Percentiles rank a stretch among this genome's conserved stretches.
phyloP scores from a whole-genome alignment of 768 basidiomycete species.

The Leucocoprinus sp. region DNA sequence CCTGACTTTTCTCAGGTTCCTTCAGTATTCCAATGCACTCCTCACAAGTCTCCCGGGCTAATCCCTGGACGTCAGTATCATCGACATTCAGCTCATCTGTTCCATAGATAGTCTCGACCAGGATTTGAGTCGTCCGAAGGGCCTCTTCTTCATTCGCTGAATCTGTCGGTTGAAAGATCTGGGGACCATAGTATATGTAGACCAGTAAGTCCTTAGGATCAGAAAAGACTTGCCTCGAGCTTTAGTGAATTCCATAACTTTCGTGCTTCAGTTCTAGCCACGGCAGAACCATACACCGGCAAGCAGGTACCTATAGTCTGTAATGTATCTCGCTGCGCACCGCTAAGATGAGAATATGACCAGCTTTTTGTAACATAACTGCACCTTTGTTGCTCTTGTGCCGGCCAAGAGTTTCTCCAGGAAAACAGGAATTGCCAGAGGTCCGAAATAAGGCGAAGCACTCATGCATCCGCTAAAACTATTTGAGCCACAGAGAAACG shows the following conservation, averaged over 20 bases:
- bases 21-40: conserved; percentile 75
- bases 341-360: not conserved
- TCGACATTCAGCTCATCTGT: conserved; percentile 31
- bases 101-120: conserved; percentile 70
- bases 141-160: conserved; percentile 64
- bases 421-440: conserved; percentile 79
- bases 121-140: conserved; percentile 56
- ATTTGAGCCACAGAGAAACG: conserved; percentile 4
- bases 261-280: conserved; percentile 52
- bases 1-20: conserved; percentile 92
- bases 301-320: conserved; percentile 70
- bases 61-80: conserved; percentile 37
- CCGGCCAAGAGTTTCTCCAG: conserved; percentile 86
- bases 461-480: conserved; percentile 54
- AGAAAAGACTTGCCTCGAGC: conserved; percentile 64
- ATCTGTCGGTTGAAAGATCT: conserved; percentile 95
- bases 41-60: conserved; percentile 68
- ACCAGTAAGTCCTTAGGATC: not conserved
- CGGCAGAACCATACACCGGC: conserved; percentile 70
- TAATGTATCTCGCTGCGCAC: conserved; percentile 78
- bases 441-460: conserved; percentile 77
- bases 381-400: conserved; percentile 75
- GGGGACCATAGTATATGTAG: conserved; percentile 1
- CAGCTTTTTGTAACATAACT: not conserved
- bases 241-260: conserved; percentile 90